Base-by-base conservation (phyloP, 805 yeast species). In the Yarrowia porcina region DNA sequence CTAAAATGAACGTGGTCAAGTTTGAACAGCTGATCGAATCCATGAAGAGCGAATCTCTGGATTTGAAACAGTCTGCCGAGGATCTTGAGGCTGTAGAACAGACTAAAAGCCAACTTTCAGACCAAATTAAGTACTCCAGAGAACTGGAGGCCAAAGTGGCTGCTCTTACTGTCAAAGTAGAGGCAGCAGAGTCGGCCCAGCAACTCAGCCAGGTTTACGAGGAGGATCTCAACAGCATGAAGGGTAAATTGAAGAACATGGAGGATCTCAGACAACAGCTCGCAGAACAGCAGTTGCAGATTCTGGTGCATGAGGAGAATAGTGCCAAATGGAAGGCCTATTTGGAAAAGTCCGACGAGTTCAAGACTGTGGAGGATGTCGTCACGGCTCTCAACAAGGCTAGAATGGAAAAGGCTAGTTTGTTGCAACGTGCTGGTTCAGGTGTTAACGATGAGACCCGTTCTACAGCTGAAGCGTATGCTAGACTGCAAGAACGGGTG, bases 121-220 rank as follows among this genome's bases (percentile, higher is more conserved):
- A 77, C 27, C 86, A 83, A 68, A 67, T 81, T 39, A 71, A 75
- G 25, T 77, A 80, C 66, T 71, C 81, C 45, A 74, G 78, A 67
- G 78, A 77, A 42, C 68, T 81, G 64, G 90, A 86, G 65, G 75
- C 77, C 5, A 80, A 81, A 65, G 81, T 83, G 65, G 74, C 84
- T 59, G 74, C 79, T 8, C 84, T 86, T 69, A 74, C 83, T 21
- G 81, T 78, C 64, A 80, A 83, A 39, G 77, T 87, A 63, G 79
- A 79, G 65, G 74, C 76, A 10, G 74, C 83, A 23, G 81, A 82
- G 65, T 73, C 81, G 65, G 77, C 78, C 64, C 76, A 82, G 65
- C 71, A 73, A 28, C 79, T 81, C 25, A 71, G 73, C 6, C 87
- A 83, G 67, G 69, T 86, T 10, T 72, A 86, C 33, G 82, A 80